Evolutionary conservation across 352 stramenopile species (phyloP).

Genomic region (Pseudoperonospora humuli): DNA sequence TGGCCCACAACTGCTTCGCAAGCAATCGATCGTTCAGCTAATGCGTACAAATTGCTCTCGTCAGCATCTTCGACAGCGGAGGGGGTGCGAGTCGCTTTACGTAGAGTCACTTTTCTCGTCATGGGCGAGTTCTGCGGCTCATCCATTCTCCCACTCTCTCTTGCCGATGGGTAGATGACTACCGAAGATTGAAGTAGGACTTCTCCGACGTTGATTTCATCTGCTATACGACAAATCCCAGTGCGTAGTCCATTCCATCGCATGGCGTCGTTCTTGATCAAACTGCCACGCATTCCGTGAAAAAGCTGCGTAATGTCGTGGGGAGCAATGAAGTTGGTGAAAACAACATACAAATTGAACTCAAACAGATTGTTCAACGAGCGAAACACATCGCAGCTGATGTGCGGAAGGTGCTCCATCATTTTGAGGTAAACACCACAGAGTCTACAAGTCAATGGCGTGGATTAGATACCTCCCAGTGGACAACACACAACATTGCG

Average conservation of each 20-base stretch:
- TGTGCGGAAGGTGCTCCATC: conserved; percentile 74
- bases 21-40: conserved; percentile 57
- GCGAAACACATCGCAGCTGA: conserved; percentile 60
- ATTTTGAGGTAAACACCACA: conserved; percentile 84
- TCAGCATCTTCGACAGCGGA: conserved; percentile 37
- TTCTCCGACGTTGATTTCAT: conserved; percentile 41
- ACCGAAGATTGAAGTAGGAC: conserved; percentile 39
- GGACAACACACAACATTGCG: neutral
- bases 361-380: conserved; percentile 74
- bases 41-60: conserved; percentile 49
- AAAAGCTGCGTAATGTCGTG: conserved; percentile 48
- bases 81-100: conserved; percentile 41
- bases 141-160: conserved; percentile 8
- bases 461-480: neutral
- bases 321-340: conserved; percentile 51
- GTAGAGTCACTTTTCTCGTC: conserved; percentile 35
- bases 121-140: conserved; percentile 17
- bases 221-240: conserved; percentile 46
- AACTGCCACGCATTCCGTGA: conserved; percentile 21
- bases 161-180: conserved; percentile 21
- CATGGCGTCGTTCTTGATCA: conserved; percentile 17
- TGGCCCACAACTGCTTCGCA: conserved; percentile 58
- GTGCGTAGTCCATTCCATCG: conserved; percentile 35
- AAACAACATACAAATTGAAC: conserved; percentile 71
- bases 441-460: conserved; percentile 29